Base-by-base conservation (phyloP, 2,329 filamentous ascomycete genomes). In the Thermoascus crustaceus region DNA sequence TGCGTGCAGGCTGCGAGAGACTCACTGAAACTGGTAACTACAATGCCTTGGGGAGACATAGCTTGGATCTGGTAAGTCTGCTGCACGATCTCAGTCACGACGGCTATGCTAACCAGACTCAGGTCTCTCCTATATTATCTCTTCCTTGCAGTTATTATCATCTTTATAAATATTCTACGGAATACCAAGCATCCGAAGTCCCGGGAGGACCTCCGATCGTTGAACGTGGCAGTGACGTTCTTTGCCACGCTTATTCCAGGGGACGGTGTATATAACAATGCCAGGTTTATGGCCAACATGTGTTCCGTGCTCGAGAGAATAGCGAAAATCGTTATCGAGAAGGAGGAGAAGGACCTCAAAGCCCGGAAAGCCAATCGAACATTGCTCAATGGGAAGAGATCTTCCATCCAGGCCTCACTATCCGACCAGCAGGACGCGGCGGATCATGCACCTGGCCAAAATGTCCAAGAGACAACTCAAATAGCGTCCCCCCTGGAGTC, bases 221-320 rank as follows among this genome's bases (percentile, higher is more conserved):
- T 96, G 79, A 85, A 80, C 47, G 72, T 88, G 22, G 88, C 95
- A 1, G 85, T 94, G 29, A 85, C 78, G 7, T 96, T 95, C 60
- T 67, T 96, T 27, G 83, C 83, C 10, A 87, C 85, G 59, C 73
- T 96, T 3, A 78, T 81, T n/a, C 75, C 82, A 3, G 44, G 45
- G 32, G 87, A 94, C 48, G 83, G 85, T 35, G 80, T 85, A 43
- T 86, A 84, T 35, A 83, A 85, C 31, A 85, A 85, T 47, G 85
- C 94, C 1, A 82, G 85, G 47, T 82, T 89, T 41, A 95, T 95
- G 85, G 73, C 94, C 7, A 81, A 78, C 16, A 82, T 95, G 13
- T 94, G 86, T 61, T 76, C 84, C 14, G 87, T 94, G 51, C 94
- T 96, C 50, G 87, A 94, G 57, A 80, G 89, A 32, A 93, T 95